phyloP scores from a whole-genome alignment of 441 rosid species.

The Corymbia citriodora region DNA sequence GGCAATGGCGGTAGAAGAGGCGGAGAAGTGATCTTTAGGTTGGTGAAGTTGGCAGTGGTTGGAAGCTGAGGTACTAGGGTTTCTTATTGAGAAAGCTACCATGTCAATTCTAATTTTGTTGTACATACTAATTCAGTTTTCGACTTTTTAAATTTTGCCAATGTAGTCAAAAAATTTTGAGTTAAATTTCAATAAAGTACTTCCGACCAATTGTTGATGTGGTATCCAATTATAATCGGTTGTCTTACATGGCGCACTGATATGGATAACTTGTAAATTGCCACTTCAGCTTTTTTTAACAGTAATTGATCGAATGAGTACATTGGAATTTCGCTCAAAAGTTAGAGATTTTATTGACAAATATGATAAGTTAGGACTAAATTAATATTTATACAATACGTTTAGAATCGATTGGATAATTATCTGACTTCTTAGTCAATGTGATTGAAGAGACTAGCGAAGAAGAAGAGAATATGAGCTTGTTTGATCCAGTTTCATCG shows the following conservation, averaged over 20 bases:
- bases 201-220: neutral
- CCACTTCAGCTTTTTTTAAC: rapidly evolving
- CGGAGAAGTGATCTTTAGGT: no score
- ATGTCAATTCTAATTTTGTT: no score
- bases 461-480: neutral
- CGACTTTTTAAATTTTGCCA: neutral
- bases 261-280: neutral
- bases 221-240: neutral
- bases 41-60: no score
- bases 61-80: neutral
- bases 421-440: neutral
- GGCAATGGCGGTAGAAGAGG: no score
- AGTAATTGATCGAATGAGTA: neutral
- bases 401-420: neutral
- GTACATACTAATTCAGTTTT: neutral
- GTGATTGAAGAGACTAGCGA: neutral
- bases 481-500: neutral
- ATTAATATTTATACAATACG: neutral
- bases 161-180: neutral
- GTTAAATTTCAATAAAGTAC: neutral
- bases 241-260: neutral
- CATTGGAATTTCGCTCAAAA: neutral
- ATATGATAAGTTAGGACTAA: neutral
- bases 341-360: neutral
- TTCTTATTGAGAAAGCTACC: neutral